phyloP scores from a whole-genome alignment of 345 rosid species.

The Eucalyptus pauciflora region DNA sequence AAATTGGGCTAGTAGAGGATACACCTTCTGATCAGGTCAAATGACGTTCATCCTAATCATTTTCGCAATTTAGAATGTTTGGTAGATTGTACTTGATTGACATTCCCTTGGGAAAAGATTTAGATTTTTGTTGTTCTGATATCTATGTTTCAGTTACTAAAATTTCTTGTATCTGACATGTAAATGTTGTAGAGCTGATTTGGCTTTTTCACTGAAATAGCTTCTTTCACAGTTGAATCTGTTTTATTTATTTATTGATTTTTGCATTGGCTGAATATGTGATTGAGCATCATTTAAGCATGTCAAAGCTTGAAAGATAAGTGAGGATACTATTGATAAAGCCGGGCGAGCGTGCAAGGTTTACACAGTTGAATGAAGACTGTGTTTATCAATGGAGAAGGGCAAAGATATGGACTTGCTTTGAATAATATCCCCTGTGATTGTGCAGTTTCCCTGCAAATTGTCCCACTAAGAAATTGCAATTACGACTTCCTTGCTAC shows the following conservation, averaged over 20 bases:
- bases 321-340: neutral
- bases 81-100: neutral
- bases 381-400: neutral
- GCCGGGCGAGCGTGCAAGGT: neutral
- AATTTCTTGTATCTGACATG: neutral
- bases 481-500: neutral
- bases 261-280: neutral
- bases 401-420: neutral
- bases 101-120: neutral
- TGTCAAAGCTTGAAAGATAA: neutral
- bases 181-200: neutral
- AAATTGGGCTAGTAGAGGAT: constrained; percentile 50
- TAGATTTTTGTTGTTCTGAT: neutral
- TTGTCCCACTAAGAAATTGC: neutral
- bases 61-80: neutral
- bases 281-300: neutral
- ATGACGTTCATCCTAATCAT: neutral
- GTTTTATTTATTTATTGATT: neutral
- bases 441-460: neutral
- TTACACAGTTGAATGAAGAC: neutral
- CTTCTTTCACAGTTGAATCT: neutral
- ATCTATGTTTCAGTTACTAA: neutral
- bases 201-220: neutral
- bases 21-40: constrained; percentile 48
- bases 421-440: neutral